Base-by-base conservation (phyloP, 1,139 yeast species). In the Saccharomyces hybrid region DNA sequence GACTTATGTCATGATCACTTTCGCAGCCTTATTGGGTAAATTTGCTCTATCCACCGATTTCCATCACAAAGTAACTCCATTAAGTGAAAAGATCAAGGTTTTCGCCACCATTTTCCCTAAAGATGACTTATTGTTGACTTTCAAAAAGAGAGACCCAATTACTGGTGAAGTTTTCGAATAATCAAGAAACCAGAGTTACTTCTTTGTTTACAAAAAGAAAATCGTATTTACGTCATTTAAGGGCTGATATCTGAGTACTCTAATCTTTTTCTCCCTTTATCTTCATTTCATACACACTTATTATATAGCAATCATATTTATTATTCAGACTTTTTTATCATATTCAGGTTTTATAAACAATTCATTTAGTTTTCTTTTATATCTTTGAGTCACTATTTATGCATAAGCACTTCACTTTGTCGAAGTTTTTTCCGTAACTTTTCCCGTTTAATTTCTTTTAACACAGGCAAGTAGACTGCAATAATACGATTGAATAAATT, bases 51-150 rank as follows among this genome's bases (percentile, higher is more conserved):
- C 80, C 63, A 79, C 91, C 55, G 93, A 93, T 71, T 81, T 93
- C 75, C 73, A 80, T 58, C 99, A 93, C 71, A 81, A 84, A 64
- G 82, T 84, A 55, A 93, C 99, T 27, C 86, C 83, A 48, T 75
- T 83, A 65, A 84, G 95, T 60, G 99, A 93, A 75, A 84, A 89
- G 68, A 89, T 93, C 67, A 88, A 90, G 69, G 98, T 93, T 46
- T 93, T 93, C 71, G 99, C 99, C 41, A 93, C 99, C 29, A 90
- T 93, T 69, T 93, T 93, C 87, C 99, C 99, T 38, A 84, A 88
- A 71, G 99, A 93, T 73, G 97, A 91, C 71, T 83, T 95, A 70
- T 81, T 88, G 64, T 75, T 93, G 71, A 77, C 83, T 66, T 91
- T 91, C 78, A 77, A 79, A 55, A 74, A 68, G 63, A 82, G 91